A percentile compares a stretch with the other conserved stretches of the same genome.
Conservation (phyloP, 345 rosid species). For the Eucalyptus polybractea region DNA sequence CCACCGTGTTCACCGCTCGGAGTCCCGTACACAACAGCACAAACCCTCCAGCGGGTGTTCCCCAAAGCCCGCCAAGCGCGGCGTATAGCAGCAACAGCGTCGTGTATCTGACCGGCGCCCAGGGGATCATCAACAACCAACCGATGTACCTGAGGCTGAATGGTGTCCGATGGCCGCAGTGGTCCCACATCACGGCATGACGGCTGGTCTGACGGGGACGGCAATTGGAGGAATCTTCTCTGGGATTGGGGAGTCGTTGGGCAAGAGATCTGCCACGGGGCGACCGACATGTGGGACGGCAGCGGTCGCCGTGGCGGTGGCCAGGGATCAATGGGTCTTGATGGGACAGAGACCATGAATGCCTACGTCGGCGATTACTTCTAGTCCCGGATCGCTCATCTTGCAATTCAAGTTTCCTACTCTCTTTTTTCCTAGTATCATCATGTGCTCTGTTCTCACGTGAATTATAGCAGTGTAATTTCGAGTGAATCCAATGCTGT, state of each 20-base stretch:
- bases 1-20: not conserved
- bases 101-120: not conserved
- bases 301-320: too few relatives aligned
- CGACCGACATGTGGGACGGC: not conserved
- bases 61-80: not conserved
- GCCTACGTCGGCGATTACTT: not conserved
- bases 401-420: not conserved
- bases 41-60: not conserved
- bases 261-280: not conserved
- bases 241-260: not conserved
- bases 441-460: not conserved
- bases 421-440: not conserved
- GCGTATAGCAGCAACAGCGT: not conserved
- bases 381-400: not conserved
- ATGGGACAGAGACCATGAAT: not conserved
- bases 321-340: not conserved
- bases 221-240: not conserved
- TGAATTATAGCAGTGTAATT: not conserved
- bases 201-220: too few relatives aligned
- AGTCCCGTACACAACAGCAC: not conserved
- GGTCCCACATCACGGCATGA: not conserved
- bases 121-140: not conserved
- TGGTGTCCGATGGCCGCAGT: not conserved
- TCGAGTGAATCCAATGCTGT: not conserved
- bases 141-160: not conserved